phyloP scores from a whole-genome alignment of 176 grass and related monocot genomes.

The Ensete glaucum region DNA sequence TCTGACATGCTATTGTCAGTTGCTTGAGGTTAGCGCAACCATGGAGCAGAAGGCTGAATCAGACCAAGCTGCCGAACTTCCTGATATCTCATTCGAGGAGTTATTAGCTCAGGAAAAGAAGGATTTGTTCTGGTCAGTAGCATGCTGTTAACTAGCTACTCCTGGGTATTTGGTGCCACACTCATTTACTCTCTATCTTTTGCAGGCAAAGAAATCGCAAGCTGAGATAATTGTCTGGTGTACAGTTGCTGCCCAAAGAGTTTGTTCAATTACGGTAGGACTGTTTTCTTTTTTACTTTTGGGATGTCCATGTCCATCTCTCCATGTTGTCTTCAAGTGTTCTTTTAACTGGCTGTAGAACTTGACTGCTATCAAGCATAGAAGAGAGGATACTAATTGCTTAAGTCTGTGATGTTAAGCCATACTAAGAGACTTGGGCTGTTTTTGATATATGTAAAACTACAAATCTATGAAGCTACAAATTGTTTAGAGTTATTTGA shows the following conservation, averaged over 20 bases:
- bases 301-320: too few relatives aligned
- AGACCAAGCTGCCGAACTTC: constrained; percentile 25
- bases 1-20: constrained; percentile 28
- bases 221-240: constrained; percentile 30
- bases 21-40: constrained; percentile 39
- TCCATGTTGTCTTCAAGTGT: too few relatives aligned
- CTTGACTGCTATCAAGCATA: not conserved
- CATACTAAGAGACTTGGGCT: too few relatives aligned
- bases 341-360: not conserved
- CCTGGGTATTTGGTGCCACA: not conserved
- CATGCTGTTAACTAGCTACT: not conserved
- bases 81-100: constrained; percentile 84
- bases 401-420: not conserved
- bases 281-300: too few relatives aligned
- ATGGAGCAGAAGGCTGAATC: constrained; percentile 25
- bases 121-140: constrained; percentile 61
- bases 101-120: constrained; percentile 85
- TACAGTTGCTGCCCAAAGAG: not conserved
- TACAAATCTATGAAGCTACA: too few relatives aligned
- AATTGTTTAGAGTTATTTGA: too few relatives aligned
- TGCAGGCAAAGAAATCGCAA: constrained; percentile 60
- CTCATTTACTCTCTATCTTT: not conserved
- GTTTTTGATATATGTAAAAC: too few relatives aligned
- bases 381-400: not conserved
- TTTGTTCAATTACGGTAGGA: not conserved